Evolutionary conservation across 129 eudicot species (phyloP).

Genomic region (Chrysanthemum lavandulifolium): DNA sequence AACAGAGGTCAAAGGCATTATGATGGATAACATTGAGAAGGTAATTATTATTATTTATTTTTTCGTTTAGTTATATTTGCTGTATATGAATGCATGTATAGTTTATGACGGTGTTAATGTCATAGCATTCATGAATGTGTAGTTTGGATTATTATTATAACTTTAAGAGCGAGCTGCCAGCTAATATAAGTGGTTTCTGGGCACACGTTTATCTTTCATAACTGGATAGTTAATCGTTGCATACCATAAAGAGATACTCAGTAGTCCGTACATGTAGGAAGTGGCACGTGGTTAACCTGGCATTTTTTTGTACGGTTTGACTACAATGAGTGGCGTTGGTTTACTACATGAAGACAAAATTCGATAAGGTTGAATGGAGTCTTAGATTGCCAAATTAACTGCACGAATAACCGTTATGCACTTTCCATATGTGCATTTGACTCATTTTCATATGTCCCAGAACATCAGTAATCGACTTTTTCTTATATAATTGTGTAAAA

Average conservation of each 20-base stretch:
- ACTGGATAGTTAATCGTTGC: no score
- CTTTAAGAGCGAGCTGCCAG: no score
- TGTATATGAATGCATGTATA: not conserved
- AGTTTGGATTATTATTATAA: no score
- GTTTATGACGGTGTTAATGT: not conserved
- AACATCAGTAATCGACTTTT: not conserved
- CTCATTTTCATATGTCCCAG: not conserved
- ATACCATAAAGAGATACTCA: no score
- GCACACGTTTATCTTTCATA: no score
- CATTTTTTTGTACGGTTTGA: not conserved
- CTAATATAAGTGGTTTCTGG: no score
- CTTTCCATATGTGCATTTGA: no score
- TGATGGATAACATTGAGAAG: slow-evolving; percentile 95
- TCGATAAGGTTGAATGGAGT: not conserved
- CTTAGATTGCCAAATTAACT: not conserved
- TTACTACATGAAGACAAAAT: not conserved
- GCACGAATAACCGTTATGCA: not conserved
- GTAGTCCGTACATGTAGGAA: no score
- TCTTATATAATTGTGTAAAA: not conserved
- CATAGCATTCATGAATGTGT: not conserved
- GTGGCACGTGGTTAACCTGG: not conserved
- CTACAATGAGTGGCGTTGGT: not conserved
- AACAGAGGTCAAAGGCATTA: slow-evolving; percentile 86
- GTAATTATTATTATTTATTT: slow-evolving; percentile 9
- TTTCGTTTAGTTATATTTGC: not conserved